A percentile compares a stretch with the other conserved stretches of the same genome.
Conservation (phyloP, 2,329 filamentous ascomycete species). For the Aspergillus udagawae region DNA sequence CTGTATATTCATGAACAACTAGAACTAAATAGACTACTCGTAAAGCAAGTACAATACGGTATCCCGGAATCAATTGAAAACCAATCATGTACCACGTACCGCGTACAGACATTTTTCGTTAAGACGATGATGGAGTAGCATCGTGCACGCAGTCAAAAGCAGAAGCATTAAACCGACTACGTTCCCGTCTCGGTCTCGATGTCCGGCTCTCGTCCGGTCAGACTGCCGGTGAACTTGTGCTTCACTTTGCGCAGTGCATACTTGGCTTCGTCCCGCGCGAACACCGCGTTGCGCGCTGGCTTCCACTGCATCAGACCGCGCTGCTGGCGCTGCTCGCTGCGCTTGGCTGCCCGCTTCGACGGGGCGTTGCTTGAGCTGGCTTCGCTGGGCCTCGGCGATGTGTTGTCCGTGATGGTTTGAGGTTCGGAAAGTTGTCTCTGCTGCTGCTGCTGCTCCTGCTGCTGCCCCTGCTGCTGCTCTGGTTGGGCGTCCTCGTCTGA, state of each 20-base stretch:
- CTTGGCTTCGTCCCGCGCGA: slow-evolving; percentile 82
- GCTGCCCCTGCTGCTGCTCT: neutral
- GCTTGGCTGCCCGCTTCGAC: slow-evolving; percentile 36
- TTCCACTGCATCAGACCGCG: slow-evolving; percentile 94
- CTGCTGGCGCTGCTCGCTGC: slow-evolving; percentile 72
- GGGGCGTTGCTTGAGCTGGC: slow-evolving; percentile 9
- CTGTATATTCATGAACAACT: neutral
- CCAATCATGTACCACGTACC: neutral
- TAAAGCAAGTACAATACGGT: no score
- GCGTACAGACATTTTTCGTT: neutral
- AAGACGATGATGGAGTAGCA: neutral
- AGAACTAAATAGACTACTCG: no score
- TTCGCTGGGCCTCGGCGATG: neutral
- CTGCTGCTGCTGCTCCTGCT: neutral
- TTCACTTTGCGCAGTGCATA: slow-evolving; percentile 72
- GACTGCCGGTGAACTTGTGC: slow-evolving; percentile 61
- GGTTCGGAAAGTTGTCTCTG: neutral
- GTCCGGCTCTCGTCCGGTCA: slow-evolving; percentile 80
- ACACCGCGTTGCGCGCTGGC: slow-evolving; percentile 77
- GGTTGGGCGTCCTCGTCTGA: neutral
- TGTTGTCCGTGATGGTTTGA: neutral
- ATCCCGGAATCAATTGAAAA: no score
- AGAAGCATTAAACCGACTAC: neutral
- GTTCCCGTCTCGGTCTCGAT: slow-evolving; percentile 67
- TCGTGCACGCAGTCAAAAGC: neutral